These are phyloP conservation scores for Rhynchospora pubera DNA, from an alignment of 176 grass and related monocot genomes.

Conservation along the genomic window DNA sequence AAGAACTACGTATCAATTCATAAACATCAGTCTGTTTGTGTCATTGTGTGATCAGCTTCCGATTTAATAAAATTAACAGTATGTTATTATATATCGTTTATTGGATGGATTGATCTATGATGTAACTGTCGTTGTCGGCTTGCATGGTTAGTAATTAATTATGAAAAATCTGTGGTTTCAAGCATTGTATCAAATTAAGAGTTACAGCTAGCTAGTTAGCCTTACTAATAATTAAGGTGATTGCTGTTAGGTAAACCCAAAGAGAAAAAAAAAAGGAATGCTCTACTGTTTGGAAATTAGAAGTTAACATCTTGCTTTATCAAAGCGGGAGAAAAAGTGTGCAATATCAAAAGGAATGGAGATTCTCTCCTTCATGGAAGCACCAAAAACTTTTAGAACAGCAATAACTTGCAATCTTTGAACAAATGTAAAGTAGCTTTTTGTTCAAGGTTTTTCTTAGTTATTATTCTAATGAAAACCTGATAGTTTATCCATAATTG, in stretches of 20 bases:
- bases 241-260: background rate
- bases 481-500: background rate
- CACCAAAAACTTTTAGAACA: background rate
- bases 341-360: background rate
- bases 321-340: background rate
- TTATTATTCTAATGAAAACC: background rate
- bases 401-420: background rate
- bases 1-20: background rate
- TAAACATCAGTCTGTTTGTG: too few species aligned
- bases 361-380: slow-evolving; percentile 20
- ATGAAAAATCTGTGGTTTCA: background rate
- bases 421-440: slow-evolving; percentile 17
- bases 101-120: background rate
- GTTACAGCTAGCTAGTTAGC: background rate
- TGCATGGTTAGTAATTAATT: background rate
- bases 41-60: too few species aligned
- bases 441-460: background rate
- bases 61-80: too few species aligned
- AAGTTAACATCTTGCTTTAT: slow-evolving; percentile 1
- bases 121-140: too few species aligned
- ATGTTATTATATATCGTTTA: background rate
- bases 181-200: background rate
- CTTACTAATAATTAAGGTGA: background rate
- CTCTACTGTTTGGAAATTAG: background rate
- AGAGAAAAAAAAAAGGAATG: background rate